Conservation (phyloP, 2,329 filamentous ascomycete species). For the Phyllosticta citrichinensis region DNA sequence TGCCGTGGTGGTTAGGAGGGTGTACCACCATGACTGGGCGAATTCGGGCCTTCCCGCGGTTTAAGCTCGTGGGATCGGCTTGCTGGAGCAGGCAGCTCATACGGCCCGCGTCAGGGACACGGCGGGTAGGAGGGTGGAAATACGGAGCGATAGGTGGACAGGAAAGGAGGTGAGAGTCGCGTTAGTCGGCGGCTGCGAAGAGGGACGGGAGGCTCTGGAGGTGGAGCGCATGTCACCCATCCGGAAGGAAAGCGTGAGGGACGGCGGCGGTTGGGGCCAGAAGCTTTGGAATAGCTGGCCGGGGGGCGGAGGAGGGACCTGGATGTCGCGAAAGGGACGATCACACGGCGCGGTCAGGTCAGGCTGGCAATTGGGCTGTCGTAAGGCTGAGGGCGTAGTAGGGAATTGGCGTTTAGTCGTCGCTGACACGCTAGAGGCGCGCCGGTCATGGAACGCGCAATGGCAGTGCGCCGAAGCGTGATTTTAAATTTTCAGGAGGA, state of each 20-base stretch:
- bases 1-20: slow-evolving; percentile 4
- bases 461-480: not conserved
- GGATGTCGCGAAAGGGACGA: not conserved
- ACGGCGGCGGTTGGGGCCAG: not conserved
- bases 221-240: slow-evolving; percentile 10
- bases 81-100: not conserved
- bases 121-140: not conserved
- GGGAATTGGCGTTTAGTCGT: slow-evolving; percentile 3
- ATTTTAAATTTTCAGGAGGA: not conserved
- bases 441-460: slow-evolving; percentile 5
- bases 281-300: not conserved
- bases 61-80: not conserved
- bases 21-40: slow-evolving; percentile 7
- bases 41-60: not conserved
- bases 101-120: not conserved
- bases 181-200: slow-evolving; percentile 2
- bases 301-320: not conserved
- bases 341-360: not conserved
- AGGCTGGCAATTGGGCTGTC: slow-evolving; percentile 4
- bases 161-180: not conserved
- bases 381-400: slow-evolving; percentile 8
- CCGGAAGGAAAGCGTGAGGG: slow-evolving; percentile 4
- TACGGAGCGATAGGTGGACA: not conserved
- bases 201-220: slow-evolving; percentile 1
- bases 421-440: slow-evolving; percentile 1